Conservation (phyloP, 2,329 filamentous ascomycete genomes). For the Microcyclospora tardicrescens region DNA sequence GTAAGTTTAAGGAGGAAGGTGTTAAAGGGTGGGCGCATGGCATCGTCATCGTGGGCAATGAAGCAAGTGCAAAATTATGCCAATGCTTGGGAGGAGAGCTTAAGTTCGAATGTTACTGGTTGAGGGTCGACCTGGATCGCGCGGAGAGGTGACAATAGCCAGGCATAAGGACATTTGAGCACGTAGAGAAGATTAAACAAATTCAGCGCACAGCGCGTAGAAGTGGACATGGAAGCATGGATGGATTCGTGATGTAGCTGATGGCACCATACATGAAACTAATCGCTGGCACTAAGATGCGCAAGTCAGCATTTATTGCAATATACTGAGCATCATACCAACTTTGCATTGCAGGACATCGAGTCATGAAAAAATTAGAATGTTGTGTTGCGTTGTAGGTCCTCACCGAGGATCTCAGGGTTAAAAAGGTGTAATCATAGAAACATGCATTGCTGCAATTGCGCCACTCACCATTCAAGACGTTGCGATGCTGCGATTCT, state of each 20-base stretch:
- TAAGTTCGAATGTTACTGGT: slow-evolving; percentile 34
- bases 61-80: slow-evolving; percentile 49
- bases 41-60: slow-evolving; percentile 51
- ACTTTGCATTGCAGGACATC: too few relatives aligned
- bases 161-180: too few relatives aligned
- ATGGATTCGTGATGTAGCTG: too few relatives aligned
- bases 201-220: too few relatives aligned
- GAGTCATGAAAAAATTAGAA: slow-evolving; percentile 7
- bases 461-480: slow-evolving; percentile 6
- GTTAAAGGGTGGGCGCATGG: slow-evolving; percentile 44
- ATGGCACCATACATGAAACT: too few relatives aligned
- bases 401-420: slow-evolving; percentile 2
- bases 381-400: slow-evolving; percentile 4
- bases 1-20: slow-evolving; percentile 22
- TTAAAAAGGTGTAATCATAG: slow-evolving; percentile 3
- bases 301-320: too few relatives aligned
- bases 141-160: too few relatives aligned
- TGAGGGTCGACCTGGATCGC: slow-evolving; percentile 27
- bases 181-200: too few relatives aligned
- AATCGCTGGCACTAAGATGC: too few relatives aligned
- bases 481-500: slow-evolving; percentile 4
- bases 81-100: slow-evolving; percentile 45
- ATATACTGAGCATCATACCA: too few relatives aligned
- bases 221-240: too few relatives aligned
- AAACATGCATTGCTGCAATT: slow-evolving; percentile 8